phyloP scores from a whole-genome alignment of 2,329 filamentous ascomycete species.

The Aspergillus felis region DNA sequence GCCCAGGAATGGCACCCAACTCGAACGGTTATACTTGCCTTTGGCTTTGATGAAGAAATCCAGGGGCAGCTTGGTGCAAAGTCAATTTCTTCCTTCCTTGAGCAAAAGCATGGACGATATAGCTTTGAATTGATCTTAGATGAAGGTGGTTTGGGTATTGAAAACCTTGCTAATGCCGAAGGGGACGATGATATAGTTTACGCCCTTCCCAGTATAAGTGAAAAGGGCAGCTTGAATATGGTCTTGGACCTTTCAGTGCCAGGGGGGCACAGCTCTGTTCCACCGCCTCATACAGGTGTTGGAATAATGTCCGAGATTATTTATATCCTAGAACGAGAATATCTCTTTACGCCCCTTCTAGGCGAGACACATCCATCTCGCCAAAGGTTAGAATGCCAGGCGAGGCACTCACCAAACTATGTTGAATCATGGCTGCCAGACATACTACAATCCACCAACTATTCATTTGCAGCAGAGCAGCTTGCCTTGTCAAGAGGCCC shows the following conservation, averaged over 20 bases:
- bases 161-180: slow-evolving; percentile 29
- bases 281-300: slow-evolving; percentile 64
- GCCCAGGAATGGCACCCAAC: slow-evolving; percentile 49
- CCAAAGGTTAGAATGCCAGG: slow-evolving; percentile 55
- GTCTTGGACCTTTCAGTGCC: slow-evolving; percentile 54
- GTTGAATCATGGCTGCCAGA: slow-evolving; percentile 41
- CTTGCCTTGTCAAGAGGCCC: slow-evolving; percentile 37
- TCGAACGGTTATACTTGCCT: slow-evolving; percentile 57
- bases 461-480: slow-evolving; percentile 38
- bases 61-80: slow-evolving; percentile 57
- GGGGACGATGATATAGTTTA: slow-evolving; percentile 41
- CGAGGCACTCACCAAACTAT: slow-evolving; percentile 49
- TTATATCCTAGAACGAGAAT: slow-evolving; percentile 55
- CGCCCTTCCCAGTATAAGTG: slow-evolving; percentile 57
- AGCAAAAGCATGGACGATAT: slow-evolving; percentile 53
- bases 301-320: slow-evolving; percentile 66
- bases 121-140: slow-evolving; percentile 60
- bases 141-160: slow-evolving; percentile 58
- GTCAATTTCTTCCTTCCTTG: slow-evolving; percentile 48
- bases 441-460: slow-evolving; percentile 45
- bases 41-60: slow-evolving; percentile 65
- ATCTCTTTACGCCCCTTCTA: slow-evolving; percentile 52
- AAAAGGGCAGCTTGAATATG: slow-evolving; percentile 62
- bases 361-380: slow-evolving; percentile 53
- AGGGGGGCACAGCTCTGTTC: slow-evolving; percentile 59